Evolutionary conservation across 352 stramenopile genomes (phyloP).

Genomic region (Pythium plurisporium): DNA sequence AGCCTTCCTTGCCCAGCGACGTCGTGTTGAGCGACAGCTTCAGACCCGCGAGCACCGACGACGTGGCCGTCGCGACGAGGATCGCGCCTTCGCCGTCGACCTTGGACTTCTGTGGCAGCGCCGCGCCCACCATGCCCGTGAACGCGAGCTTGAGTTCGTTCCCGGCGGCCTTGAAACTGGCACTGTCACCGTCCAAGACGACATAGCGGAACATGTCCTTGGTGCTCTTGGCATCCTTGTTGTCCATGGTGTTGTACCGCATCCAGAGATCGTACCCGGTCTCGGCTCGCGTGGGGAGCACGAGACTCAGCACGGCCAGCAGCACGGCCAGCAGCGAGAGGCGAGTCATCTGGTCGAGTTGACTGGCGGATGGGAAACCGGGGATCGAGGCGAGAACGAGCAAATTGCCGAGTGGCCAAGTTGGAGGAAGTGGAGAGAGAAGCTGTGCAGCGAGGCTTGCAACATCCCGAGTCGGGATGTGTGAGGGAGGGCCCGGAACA

Average conservation of each 20-base stretch:
- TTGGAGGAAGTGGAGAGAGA: background rate
- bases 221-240: background rate
- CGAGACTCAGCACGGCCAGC: background rate
- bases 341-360: background rate
- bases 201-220: background rate
- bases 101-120: background rate
- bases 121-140: background rate
- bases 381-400: background rate
- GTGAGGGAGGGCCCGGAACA: too few species aligned
- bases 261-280: background rate
- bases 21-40: background rate
- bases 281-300: background rate
- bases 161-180: background rate
- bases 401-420: background rate
- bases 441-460: too few species aligned
- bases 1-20: background rate
- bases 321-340: background rate
- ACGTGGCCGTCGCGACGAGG: background rate
- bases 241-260: background rate
- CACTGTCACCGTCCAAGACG: background rate
- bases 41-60: background rate
- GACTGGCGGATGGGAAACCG: background rate
- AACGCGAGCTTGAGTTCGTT: background rate
- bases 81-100: background rate
- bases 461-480: too few species aligned